phyloP scores from a whole-genome alignment of 495 filamentous ascomycete genomes.

The Wilcoxina mikolae region DNA sequence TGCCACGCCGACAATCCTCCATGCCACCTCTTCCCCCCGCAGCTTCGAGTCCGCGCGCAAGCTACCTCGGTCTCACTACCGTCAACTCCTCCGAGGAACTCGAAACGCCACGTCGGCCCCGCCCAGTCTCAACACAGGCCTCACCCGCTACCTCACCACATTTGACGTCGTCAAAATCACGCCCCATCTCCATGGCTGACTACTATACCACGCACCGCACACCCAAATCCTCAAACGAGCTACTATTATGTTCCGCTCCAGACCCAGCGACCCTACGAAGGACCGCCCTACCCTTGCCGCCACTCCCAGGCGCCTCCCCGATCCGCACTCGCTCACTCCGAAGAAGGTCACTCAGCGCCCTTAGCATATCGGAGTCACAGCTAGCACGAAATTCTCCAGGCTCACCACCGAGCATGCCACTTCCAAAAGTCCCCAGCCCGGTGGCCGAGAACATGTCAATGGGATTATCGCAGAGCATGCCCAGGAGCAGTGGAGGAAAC shows the following conservation, averaged over 20 bases:
- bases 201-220: conserved; percentile 9
- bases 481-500: not conserved
- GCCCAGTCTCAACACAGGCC: conserved; percentile 13
- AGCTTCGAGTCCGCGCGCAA: conserved; percentile 12
- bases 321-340: not conserved
- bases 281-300: not conserved
- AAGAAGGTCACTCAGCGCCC: not conserved
- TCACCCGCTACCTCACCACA: conserved; percentile 10
- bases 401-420: not conserved
- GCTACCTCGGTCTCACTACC: conserved; percentile 8
- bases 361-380: not conserved
- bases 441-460: not conserved
- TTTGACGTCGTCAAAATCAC: conserved; percentile 11
- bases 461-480: not conserved
- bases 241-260: too few relatives aligned
- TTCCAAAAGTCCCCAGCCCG: conserved; percentile 2
- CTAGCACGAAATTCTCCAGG: not conserved
- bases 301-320: not conserved
- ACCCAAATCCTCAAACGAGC: not conserved
- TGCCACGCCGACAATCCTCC: conserved; percentile 8
- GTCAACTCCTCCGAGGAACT: conserved; percentile 15
- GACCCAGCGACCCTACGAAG: not conserved
- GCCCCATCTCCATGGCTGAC: conserved; percentile 27
- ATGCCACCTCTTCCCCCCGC: conserved; percentile 6
- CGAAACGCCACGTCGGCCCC: conserved; percentile 18